phyloP scores from a whole-genome alignment of 1,139 yeast species.

The Kodamaea anthophila region DNA sequence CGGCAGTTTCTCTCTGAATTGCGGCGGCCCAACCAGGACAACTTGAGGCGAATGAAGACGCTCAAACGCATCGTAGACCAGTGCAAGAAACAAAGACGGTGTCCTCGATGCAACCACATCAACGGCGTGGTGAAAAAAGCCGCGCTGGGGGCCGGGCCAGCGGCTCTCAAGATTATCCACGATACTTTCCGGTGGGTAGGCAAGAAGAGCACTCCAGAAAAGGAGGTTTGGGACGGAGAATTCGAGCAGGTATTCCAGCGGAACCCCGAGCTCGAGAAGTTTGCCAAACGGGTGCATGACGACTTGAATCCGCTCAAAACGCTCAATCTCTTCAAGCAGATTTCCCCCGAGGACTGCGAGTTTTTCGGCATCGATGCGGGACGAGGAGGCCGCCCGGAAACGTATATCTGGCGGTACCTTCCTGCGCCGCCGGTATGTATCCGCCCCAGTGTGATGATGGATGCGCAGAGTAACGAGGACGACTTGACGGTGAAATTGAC shows the following conservation, averaged over 20 bases:
- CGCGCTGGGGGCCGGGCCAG: slow-evolving; percentile 87
- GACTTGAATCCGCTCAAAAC: slow-evolving; percentile 93
- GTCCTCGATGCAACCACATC: slow-evolving; percentile 77
- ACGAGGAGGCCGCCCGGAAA: slow-evolving; percentile 90
- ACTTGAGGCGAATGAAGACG: slow-evolving; percentile 84
- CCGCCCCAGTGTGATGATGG: slow-evolving; percentile 94
- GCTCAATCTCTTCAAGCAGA: slow-evolving; percentile 77
- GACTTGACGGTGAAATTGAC: slow-evolving; percentile 94
- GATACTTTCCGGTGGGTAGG: slow-evolving; percentile 96
- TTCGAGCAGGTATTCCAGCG: slow-evolving; percentile 64
- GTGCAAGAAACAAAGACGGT: slow-evolving; percentile 91
- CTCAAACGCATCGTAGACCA: slow-evolving; percentile 80
- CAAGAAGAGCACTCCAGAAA: slow-evolving; percentile 81
- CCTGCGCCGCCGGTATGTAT: slow-evolving; percentile 99
- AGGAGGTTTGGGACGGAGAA: slow-evolving; percentile 78
- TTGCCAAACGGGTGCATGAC: slow-evolving; percentile 81
- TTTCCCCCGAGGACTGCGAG: slow-evolving; percentile 84
- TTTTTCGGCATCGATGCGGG: slow-evolving; percentile 84
- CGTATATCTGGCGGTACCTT: slow-evolving; percentile 92
- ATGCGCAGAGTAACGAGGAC: slow-evolving; percentile 93
- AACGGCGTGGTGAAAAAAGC: slow-evolving; percentile 98
- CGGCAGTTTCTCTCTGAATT: slow-evolving; percentile 67
- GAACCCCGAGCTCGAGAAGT: slow-evolving; percentile 85
- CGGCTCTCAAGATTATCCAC: slow-evolving; percentile 89
- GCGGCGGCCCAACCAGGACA: slow-evolving; percentile 84